Evolutionary conservation across 176 grass and related monocot species (phyloP), one percentile per base, ranked within the genome.

Genomic region (Ensete ventricosum): DNA sequence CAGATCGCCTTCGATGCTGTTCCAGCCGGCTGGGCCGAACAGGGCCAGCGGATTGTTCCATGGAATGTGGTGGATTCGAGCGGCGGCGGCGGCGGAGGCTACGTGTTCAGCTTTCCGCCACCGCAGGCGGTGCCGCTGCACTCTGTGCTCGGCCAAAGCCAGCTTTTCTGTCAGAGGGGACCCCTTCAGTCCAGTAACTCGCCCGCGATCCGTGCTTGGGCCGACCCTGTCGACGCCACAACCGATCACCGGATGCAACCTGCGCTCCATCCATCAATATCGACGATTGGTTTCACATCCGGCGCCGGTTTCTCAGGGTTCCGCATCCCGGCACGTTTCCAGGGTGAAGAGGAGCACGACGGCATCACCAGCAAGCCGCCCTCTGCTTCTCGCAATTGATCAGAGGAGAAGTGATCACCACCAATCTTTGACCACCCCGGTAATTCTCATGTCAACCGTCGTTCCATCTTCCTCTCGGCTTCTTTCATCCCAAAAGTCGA

Each of bases 161-260:
- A 86, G 81, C 75, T 92, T 83, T 96, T 88, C 65, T 77, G 87
- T 84, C 93, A 86, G 93, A 92, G 89, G 93, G 93, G 90, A 87
- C 87, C 93, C 93, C 93, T 96, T 96, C 93, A 96, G 93, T 96
- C 93, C 93, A 96, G 93, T 92, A 92, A 90, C 93, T 82, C 90
- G 84, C 89, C 93, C 81, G 85, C 83, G 83, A 80, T 88, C 29
- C 89, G 87, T 76, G 85, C 87, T 82, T 96, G 93, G 93, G 87
- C 85, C 83, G 87, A 92, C 43, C 69, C 59, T 13, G 76, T 22
- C 13, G 49, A 51, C 8, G 50, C 69, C 48, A 25, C 79, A 34
- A 83, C 84, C 72, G 84, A 88, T 81, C 85, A 93, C 83, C 85
- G 73, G 85, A 77, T 86, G 77, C 94, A 62, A 9, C 82, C 70